Conservation (phyloP, 371 early-diverging fungal species). For the Dipsacomyces acuminosporus region DNA sequence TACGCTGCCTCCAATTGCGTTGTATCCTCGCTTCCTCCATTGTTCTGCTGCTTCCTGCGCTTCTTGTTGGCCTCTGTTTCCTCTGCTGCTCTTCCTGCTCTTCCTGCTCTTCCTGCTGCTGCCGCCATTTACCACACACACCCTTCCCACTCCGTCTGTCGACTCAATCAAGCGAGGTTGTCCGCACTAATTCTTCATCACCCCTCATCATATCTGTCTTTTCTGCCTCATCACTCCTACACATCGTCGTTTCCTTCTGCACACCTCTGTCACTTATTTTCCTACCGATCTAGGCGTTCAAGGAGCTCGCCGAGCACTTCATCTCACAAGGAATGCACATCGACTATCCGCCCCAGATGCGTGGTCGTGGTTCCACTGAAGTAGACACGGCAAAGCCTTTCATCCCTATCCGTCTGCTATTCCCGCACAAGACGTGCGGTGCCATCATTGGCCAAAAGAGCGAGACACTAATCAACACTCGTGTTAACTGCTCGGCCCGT, state of each 20-base stretch:
- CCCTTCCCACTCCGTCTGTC: no score
- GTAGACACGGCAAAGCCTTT: slow-evolving; percentile 43
- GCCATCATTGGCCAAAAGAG: slow-evolving; percentile 49
- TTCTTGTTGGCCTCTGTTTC: no score
- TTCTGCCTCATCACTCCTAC: background rate
- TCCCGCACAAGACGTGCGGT: slow-evolving; percentile 48
- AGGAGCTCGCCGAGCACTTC: slow-evolving; percentile 47
- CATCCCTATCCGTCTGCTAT: slow-evolving; percentile 42
- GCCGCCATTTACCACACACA: background rate
- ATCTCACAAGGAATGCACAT: slow-evolving; percentile 47
- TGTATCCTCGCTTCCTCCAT: no score
- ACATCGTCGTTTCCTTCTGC: background rate
- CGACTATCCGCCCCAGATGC: slow-evolving; percentile 40
- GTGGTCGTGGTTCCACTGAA: slow-evolving; percentile 35
- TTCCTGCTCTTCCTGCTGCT: background rate
- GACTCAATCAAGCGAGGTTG: no score
- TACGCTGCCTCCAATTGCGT: no score
- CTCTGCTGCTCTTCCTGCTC: background rate
- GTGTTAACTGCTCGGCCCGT: slow-evolving; percentile 34
- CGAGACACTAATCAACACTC: slow-evolving; percentile 46
- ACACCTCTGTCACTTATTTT: no score
- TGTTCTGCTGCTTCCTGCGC: no score
- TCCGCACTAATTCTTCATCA: no score
- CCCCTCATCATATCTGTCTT: background rate
- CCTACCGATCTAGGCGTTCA: slow-evolving; percentile 36